Evolutionary conservation across 2,329 filamentous ascomycete genomes (phyloP), one percentile per base, ranked within the genome.

Genomic region (Fusarium illudens): DNA sequence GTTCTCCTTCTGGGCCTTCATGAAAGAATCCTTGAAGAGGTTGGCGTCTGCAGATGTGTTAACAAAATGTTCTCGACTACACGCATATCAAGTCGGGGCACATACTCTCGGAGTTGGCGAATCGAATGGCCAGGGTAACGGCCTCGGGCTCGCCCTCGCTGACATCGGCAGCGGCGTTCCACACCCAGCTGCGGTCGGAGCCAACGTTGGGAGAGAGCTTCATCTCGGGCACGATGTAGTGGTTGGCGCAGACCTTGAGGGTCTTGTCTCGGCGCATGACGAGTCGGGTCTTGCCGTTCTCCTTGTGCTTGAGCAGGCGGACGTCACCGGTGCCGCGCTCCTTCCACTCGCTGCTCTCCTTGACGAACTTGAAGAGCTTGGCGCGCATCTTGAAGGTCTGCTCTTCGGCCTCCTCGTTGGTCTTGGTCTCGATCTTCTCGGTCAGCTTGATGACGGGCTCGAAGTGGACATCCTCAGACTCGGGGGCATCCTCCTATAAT

Each of bases 251-350:
- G 83, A 99, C 96, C 89, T 99, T 99, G 84, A 98, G 90, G 65
- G 96, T 99, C 93, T 98, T 98, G 87, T 99, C 96, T 80, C 96
- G 89, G 81, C 96, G 92, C 96, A 99, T 99, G 75, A 99, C 96
- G 76, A 99, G 86, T 75, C 96, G 90, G 62, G 94, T 97, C 91
- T 98, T 98, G 83, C 92, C 90, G 81, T 97, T 97, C 86, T 97
- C 94, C 88, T 94, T 96, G 87, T 99, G 96, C 90, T 97, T 98
- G 79, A 99, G 87, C 81, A 99, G 87, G 78, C 95, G 90, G 70
- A 98, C 94, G 76, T 98, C 95, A 75, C 96, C 96, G 71, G 96
- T 98, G 71, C 96, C 96, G 79, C 96, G 92, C 89, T 99, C 96
- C 88, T 98, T 99, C 96, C 96, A 99, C 86, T 98, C 96, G 81